A percentile compares a stretch with the other conserved stretches of the same genome.
Conservation (phyloP, 1,139 yeast species). For the Taphrina wiesneri region DNA sequence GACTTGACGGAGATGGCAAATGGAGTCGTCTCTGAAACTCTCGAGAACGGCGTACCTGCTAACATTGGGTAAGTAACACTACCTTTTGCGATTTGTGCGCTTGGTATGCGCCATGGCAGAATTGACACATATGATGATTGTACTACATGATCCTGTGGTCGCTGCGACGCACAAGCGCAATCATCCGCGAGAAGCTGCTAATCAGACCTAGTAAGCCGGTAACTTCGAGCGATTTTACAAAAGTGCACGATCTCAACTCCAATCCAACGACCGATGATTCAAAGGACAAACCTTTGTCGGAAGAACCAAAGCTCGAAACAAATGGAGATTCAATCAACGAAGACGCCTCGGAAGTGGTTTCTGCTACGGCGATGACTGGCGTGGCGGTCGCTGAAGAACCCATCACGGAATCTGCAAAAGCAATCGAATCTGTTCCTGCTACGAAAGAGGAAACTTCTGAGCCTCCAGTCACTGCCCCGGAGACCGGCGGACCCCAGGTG, state of each 20-base stretch:
- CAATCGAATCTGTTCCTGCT: background rate
- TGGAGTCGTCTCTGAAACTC: background rate
- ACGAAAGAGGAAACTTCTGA: background rate
- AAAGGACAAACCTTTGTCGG: background rate
- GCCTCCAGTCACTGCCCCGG: background rate
- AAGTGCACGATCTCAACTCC: background rate
- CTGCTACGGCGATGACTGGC: slow-evolving; percentile 12
- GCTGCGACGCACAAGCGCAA: background rate
- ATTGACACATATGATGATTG: background rate
- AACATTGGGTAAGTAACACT: background rate
- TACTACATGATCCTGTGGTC: background rate
- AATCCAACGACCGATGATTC: background rate
- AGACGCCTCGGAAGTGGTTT: background rate
- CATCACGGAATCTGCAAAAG: slow-evolving; percentile 20
- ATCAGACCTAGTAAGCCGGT: background rate
- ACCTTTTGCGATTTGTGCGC: background rate
- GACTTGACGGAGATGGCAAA: background rate
- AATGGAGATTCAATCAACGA: background rate
- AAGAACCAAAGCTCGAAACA: background rate
- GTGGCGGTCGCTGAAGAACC: slow-evolving; percentile 24
- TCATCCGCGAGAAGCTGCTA: background rate
- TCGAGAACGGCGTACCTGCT: background rate
- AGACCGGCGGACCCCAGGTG: background rate
- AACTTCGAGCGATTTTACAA: background rate
- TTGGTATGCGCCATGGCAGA: background rate